Evolutionary conservation across 202 grass and related monocot genomes (phyloP).

Genomic region (Schoenoplectus triqueter): DNA sequence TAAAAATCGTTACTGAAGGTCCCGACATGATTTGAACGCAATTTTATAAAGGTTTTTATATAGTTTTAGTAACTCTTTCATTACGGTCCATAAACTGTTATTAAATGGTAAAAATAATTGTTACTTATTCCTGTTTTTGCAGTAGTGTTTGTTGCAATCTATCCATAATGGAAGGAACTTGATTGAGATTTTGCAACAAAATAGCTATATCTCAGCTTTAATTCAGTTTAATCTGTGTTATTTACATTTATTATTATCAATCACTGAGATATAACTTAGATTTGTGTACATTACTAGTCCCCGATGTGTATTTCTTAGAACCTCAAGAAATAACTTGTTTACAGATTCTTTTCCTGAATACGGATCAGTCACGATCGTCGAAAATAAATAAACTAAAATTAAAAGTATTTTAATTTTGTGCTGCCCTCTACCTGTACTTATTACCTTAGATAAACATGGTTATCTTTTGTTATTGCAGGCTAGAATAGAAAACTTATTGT

Average conservation of each 20-base stretch:
- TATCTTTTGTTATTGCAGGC: slow-evolving; percentile 31
- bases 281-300: neutral
- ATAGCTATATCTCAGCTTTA: neutral
- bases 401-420: neutral
- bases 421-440: neutral
- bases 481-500: neutral
- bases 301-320: neutral
- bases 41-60: too few species aligned
- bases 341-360: neutral
- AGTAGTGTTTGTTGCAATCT: slow-evolving; percentile 1
- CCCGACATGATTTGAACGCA: too few species aligned
- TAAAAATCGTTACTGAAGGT: too few species aligned
- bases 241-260: slow-evolving; percentile 17
- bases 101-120: too few species aligned
- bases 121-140: too few species aligned
- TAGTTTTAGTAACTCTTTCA: too few species aligned
- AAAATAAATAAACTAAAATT: neutral
- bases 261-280: neutral
- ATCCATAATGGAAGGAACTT: neutral
- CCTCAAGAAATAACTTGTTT: neutral
- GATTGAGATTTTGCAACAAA: neutral
- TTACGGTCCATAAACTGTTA: too few species aligned
- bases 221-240: neutral
- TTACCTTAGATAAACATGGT: slow-evolving; percentile 2
- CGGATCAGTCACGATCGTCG: neutral